Evolutionary conservation across 176 grass and related monocot species (phyloP).

Genomic region (Poa pratensis): DNA sequence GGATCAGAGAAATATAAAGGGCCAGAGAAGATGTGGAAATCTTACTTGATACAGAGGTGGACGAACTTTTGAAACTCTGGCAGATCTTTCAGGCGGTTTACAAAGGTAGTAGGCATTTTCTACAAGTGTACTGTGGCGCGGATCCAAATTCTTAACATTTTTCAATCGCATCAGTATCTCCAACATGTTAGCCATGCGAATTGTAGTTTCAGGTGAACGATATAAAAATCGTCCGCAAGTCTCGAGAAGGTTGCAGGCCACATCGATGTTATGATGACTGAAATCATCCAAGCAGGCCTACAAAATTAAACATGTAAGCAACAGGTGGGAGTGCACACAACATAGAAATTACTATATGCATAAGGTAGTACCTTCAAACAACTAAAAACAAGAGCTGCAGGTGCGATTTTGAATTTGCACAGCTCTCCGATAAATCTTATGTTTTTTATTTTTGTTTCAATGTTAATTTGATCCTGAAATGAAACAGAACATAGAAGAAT

Average conservation of each 20-base stretch:
- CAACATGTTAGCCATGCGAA: constrained; percentile 95
- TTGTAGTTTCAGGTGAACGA: constrained; percentile 94
- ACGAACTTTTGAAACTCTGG: constrained; percentile 85
- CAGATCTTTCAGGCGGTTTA: constrained; percentile 96
- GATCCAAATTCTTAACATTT: constrained; percentile 99
- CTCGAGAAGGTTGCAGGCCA: constrained; percentile 97
- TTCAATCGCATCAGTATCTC: constrained; percentile 99
- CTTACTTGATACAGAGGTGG: constrained; percentile 92
- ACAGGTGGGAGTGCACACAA: constrained; percentile 15
- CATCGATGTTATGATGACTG: constrained; percentile 99
- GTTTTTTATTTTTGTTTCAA: constrained; percentile 99
- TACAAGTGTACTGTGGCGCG: constrained; percentile 94
- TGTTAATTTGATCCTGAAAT: constrained; percentile 98
- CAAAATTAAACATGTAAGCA: constrained; percentile 45
- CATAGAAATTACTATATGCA: constrained; percentile 10
- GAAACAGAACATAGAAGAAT: constrained; percentile 49
- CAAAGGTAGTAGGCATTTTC: constrained; percentile 99
- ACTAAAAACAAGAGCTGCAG: constrained; percentile 82
- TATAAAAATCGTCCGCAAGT: constrained; percentile 94
- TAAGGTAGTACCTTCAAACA: constrained; percentile 87
- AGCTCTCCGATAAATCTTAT: constrained; percentile 98
- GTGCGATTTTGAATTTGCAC: constrained; percentile 98
- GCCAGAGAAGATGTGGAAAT: constrained; percentile 31
- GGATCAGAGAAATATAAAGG: constrained; percentile 12
- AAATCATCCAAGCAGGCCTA: constrained; percentile 98